Base-by-base conservation (phyloP, 306 rosid genomes). In the Ammopiptanthus mongolicus region DNA sequence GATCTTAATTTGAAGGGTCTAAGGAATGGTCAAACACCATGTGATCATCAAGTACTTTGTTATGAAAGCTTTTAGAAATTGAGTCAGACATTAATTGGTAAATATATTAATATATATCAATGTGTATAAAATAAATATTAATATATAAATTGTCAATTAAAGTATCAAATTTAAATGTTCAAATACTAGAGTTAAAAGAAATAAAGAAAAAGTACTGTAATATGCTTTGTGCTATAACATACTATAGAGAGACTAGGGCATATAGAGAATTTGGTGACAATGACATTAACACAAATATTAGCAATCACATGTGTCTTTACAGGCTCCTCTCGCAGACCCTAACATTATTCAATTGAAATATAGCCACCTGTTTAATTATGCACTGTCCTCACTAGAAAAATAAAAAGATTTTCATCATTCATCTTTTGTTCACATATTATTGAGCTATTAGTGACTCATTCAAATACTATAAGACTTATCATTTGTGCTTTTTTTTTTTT, bases 11-110 rank as follows among this genome's bases (percentile, higher is more conserved):
- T 44, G n/a, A 63, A 53, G 75, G 42, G 57, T 77, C 65, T 37
- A 39, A 53, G 65, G 63, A 73, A 66, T 85, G 84, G 90, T 86
- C 88, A 86, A 88, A 79, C 57, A 52, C 74, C 81, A 81, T 77
- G 78, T 69, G 76, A 70, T 3, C 11, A 37, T 41, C n/a, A n/a
- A n/a, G 85, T 81, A 75, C 85, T 72, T 73, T 72, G 76, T 17
- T 17, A 22, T 48, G 46, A 75, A 75, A 25, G 28, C 28, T 25
- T 25, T 25, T 25, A 25, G 28, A 1, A 1, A 25, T 25, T 25
- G 28, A 25, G 28, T n/a, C n/a, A n/a, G n/a, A n/a, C n/a, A n/a
- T n/a, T n/a, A n/a, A n/a, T n/a, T n/a, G n/a, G n/a, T n/a, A n/a
- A n/a, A n/a, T n/a, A 25, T 25, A 25, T 25, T 25, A 25, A 25